Base-by-base conservation (phyloP, 2,329 filamentous ascomycete genomes). In the Fusarium vanettenii region DNA sequence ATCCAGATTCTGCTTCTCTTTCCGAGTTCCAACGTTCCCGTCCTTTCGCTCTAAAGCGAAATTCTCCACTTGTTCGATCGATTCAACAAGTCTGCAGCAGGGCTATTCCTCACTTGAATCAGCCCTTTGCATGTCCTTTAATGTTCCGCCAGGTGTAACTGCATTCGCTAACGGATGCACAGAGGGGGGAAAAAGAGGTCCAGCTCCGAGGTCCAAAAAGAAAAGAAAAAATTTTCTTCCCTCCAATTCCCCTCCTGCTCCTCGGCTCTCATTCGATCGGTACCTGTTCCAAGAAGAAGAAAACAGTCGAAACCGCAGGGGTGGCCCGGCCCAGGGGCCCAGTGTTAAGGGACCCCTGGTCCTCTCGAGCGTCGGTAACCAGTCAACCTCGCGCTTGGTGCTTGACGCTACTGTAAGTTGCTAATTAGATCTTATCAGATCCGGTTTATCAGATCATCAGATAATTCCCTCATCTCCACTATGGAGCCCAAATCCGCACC, bases 401-500 rank as follows among this genome's bases (percentile, higher is more conserved):
- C 35, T 61, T 50, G 67, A 57, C 73, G 73, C 73, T 75, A 75
- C 73, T 75, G 64, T 66, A 66, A 64, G 50, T 70, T 65, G 67
- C 68, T 75, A 71, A 70, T 77, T 78, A 78, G 79, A 83, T 84
- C 81, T 84, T 84, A 83, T 84, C 81, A 79, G 82, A 83, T 83
- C 80, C 81, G 77, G 80, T 86, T 88, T 88, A 88, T 88, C 87
- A 86, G 87, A 89, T 88, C 82, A 88, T 87, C 86, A 86, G 86
- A 87, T 88, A 86, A 84, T 82, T 82, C 81, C 81, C 84, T 84
- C 84, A 79, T 80, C 80, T 77, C 80, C 81, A 81, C 80, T 71
- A 64, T 63, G 66, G 60, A 68, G 65, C 67, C 61, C 50, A 67
- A 66, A 64, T 68, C 69, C 56, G 66, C 59, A 61, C 48, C 45